Evolutionary conservation across 2,329 filamentous ascomycete species (phyloP), one percentile per base, ranked within the genome.

Genomic region (Fulvia fulva): DNA sequence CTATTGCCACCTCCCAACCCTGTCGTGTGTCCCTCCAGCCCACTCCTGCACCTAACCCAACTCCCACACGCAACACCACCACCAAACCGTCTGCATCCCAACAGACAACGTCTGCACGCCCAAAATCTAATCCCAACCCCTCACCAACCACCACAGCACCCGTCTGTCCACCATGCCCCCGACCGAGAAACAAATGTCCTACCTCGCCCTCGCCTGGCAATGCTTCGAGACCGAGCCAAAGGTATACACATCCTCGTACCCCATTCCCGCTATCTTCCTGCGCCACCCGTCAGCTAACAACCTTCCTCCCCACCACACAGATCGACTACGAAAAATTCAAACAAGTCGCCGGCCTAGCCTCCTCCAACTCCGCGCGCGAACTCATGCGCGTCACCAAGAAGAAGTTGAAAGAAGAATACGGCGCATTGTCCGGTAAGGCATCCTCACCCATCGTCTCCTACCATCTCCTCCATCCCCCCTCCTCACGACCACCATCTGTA

Each of bases 311-410:
- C 28, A 12, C 28, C 28, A n/a, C 22, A 28, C 57, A 72, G 69
- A 68, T 73, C 66, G 67, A 73, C 65, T 72, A 68, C 60, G 63
- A 64, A 26, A 70, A 70, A 59, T 71, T 72, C 66, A 58, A 59
- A 58, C 23, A 54, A 23, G 57, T 72, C 59, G 66, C 68, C 44
- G 61, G 63, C 58, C 66, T 69, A 60, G 63, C 63, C 30, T 61
- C 63, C 41, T 56, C 65, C 46, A 47, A 55, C 51, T 69, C 65
- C 28, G 71, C 70, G 41, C 64, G 67, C 57, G 70, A 73, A 59
- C 63, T 70, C 56, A 63, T 73, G 63, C 70, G 70, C 57, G 65
- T 70, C 8, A 70, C 69, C 46, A 73, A 72, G 61, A 71, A 71
- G 53, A 73, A 71, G 51, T 61, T 71, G 30, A 67, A 65, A 32